Evolutionary conservation across 1,139 yeast genomes (phyloP), one percentile per base, ranked within the genome.

Genomic region (Pichia norvegensis): DNA sequence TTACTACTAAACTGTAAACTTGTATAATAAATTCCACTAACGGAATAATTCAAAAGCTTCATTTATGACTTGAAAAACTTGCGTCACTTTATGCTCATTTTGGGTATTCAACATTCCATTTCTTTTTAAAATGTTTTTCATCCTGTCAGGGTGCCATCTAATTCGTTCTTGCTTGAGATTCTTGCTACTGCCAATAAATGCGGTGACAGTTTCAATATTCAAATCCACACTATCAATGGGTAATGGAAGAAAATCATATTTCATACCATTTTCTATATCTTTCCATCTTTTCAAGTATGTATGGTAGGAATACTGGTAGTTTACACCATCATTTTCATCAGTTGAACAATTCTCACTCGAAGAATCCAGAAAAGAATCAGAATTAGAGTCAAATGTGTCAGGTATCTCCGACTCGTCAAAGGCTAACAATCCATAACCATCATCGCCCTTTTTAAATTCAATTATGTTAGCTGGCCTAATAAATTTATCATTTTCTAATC

Each of bases 91-190:
- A 4, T 19, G 29, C 9, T 46, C 46, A 13, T 29, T 37, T 6
- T 42, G 42, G 1, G 29, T 42, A 9, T 42, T 29, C 40, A 23
- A 48, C 21, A 36, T 43, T 17, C 20, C 42, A 38, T 23, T 37
- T 29, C 19, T 42, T 33, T 40, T 54, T 40, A 47, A 52, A 29
- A 52, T 45, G 8, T 46, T 38, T 10, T 52, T 46, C 68, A 69
- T 63, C 55, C 71, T 74, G 57, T 81, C 88, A 1, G 88, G 88
- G 58, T 81, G 88, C 87, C 87, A 81, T 50, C 75, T 64, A 4
- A 79, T 60, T 49, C 87, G 56, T 55, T 81, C 87, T 29, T 52
- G 56, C 47, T 71, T 75, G 8, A 79, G 46, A 13, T 23, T 37
- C 4, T 51, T 52, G 1, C 46, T 42, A 0, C 53, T 43, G 6